Base-by-base conservation (phyloP, 306 rosid species). In the Crotalaria pallida region DNA sequence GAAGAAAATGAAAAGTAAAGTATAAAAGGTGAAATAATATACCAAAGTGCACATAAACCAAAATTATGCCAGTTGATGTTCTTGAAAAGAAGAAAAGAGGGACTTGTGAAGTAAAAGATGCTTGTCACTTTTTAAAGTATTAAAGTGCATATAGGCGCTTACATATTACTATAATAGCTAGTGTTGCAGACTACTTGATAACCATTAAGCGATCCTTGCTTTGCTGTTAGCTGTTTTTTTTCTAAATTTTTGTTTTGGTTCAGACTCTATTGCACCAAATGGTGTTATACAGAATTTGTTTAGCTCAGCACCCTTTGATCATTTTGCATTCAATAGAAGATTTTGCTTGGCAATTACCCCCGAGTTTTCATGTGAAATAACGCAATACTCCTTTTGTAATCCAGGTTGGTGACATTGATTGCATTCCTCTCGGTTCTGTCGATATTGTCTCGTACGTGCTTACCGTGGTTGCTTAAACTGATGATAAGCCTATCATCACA, bases 401-500 rank as follows among this genome's bases (percentile, higher is more conserved):
- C 63, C 89, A 89, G 97, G 92, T 76, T 91, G 91, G 92, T 91
- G 91, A 82, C 85, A 22, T 74, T 95, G 83, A 77, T 87, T 67
- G 69, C 91, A 19, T 95, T 95, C 81, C 88, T 95, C 79, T 80
- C 84, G 58, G 79, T 77, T 75, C 87, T 95, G 78, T 81, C 97
- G 74, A 82, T 91, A 62, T 77, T 91, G 78, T 89, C 92, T 57
- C 96, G 92, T n/a, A 87, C 96, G 29, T 86, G 90, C 81, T 85
- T 95, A 58, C 97, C 97, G 0, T 81, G 93, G 97, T 86, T 89
- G 53, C 96, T 95, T 75, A 91, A 89, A 56, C 89, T 95, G 81
- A 95, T 95, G 99, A 91, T 91, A 65, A 91, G 96, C 87, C 82
- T 91, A 58, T 95, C 97, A 67, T 89, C 96, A 60, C 96, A 87